Percentiles rank a stretch among this genome's conserved stretches.
These are phyloP conservation scores for Xerocomellus dryophilus DNA, from an alignment of 768 basidiomycete genomes.

Conservation along the genomic window DNA sequence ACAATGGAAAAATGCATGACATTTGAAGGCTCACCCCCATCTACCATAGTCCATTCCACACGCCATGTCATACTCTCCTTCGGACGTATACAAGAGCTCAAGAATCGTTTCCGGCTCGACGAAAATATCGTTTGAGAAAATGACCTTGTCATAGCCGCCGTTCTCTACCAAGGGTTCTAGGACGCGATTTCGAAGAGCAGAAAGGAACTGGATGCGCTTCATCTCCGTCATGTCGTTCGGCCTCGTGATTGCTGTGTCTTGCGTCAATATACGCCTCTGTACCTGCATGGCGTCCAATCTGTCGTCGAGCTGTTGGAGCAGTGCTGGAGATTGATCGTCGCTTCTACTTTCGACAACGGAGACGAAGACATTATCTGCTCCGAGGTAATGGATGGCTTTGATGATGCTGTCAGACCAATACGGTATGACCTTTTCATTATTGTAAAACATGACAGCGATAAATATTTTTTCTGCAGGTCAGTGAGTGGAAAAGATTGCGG, in stretches of 20 bases:
- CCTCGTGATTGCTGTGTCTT: conserved; percentile 5
- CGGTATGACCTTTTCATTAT: conserved; percentile 37
- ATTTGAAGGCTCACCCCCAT: conserved; percentile 31
- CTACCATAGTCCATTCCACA: conserved; percentile 40
- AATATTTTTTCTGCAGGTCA: conserved; percentile 12
- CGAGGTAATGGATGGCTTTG: conserved; percentile 37
- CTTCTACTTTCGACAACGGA: conserved; percentile 42
- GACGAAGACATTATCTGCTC: conserved; percentile 42
- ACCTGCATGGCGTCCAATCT: conserved; percentile 13
- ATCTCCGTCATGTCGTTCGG: neutral
- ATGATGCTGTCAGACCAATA: conserved; percentile 39
- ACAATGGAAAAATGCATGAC: neutral
- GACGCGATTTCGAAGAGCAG: conserved; percentile 38
- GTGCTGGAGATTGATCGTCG: conserved; percentile 3
- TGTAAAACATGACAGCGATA: conserved; percentile 36
- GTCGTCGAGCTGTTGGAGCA: conserved; percentile 11
- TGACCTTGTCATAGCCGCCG: conserved; percentile 38
- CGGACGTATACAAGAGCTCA: conserved; percentile 38
- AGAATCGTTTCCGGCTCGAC: conserved; percentile 40
- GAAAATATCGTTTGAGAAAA: conserved; percentile 44
- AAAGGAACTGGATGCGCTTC: conserved; percentile 8
- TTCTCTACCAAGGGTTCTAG: conserved; percentile 38
- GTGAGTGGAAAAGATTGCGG: neutral
- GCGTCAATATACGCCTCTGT: conserved; percentile 11
- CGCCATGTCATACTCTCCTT: conserved; percentile 42